Evolutionary conservation across 768 basidiomycete species (phyloP).

Genomic region (Cystobasidiopsis lactophilus): DNA sequence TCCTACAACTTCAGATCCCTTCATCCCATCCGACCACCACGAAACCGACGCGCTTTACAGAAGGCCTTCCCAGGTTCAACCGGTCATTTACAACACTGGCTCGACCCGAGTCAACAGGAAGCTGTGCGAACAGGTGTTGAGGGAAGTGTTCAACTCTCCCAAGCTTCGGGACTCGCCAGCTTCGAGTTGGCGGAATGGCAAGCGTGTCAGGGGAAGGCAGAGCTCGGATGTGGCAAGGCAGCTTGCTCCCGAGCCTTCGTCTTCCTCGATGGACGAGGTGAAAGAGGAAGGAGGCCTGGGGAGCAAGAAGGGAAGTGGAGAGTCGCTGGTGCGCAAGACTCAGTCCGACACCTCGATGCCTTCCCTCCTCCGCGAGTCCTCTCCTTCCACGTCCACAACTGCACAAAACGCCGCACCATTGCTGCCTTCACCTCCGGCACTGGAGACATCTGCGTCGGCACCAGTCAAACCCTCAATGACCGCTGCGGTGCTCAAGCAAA

Average conservation of each 20-base stretch:
- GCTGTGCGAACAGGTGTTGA: slow-evolving; percentile 88
- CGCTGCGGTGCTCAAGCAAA: background rate
- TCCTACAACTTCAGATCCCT: too few species aligned
- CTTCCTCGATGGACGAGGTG: background rate
- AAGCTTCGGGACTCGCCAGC: slow-evolving; percentile 31
- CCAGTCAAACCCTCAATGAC: too few species aligned
- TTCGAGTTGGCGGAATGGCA: slow-evolving; percentile 15
- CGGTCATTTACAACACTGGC: slow-evolving; percentile 65
- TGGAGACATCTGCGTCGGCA: too few species aligned
- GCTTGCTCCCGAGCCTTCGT: background rate
- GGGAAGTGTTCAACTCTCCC: slow-evolving; percentile 43
- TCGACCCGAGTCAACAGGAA: slow-evolving; percentile 83
- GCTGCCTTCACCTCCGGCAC: too few species aligned
- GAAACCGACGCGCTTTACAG: background rate
- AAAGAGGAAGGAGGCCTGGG: background rate
- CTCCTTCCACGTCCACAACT: too few species aligned
- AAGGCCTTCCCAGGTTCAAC: too few species aligned
- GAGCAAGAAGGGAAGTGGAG: background rate
- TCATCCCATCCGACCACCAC: slow-evolving; percentile 7
- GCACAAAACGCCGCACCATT: too few species aligned
- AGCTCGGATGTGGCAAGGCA: background rate
- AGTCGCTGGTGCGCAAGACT: background rate
- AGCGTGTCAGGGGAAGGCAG: background rate
- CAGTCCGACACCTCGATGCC: slow-evolving; percentile 1
- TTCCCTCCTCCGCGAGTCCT: background rate